phyloP scores from a whole-genome alignment of 2,329 filamentous ascomycete genomes.

The Colletotrichum tamarilloi region DNA sequence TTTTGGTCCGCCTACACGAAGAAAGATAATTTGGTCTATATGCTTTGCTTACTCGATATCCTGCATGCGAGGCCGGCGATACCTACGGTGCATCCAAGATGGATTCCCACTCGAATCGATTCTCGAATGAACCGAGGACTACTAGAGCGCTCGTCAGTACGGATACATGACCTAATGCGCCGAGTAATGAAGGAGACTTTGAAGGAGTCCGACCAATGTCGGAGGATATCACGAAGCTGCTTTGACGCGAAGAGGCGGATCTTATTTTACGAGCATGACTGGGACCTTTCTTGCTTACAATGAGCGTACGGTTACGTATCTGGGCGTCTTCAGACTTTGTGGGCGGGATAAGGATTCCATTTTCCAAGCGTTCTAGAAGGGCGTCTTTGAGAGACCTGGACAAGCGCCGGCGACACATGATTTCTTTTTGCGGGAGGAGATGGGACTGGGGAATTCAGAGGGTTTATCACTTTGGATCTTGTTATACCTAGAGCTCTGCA shows the following conservation, averaged over 20 bases:
- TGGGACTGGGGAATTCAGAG: neutral
- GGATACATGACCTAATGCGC: constrained; percentile 19
- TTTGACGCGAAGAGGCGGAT: constrained; percentile 9
- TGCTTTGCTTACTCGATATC: constrained; percentile 15
- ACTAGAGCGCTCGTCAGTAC: neutral
- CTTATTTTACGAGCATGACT: constrained; percentile 22
- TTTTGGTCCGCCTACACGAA: constrained; percentile 7
- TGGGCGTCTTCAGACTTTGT: constrained; percentile 12
- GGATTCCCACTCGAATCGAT: no score
- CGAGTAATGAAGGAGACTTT: constrained; percentile 8
- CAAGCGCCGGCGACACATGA: neutral
- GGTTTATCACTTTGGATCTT: constrained; percentile 10
- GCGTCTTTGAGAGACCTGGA: constrained; percentile 17
- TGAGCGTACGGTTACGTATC: constrained; percentile 6
- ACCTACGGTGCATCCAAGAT: neutral
- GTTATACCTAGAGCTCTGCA: constrained; percentile 26
- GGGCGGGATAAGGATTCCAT: constrained; percentile 1
- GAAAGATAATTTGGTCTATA: constrained; percentile 8
- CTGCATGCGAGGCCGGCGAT: neutral
- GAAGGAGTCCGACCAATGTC: constrained; percentile 10
- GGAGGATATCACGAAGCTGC: constrained; percentile 15
- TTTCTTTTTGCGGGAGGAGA: neutral
- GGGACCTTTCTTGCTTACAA: neutral
- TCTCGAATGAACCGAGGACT: neutral
- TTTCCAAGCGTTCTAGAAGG: constrained; percentile 17